Evolutionary conservation across 768 basidiomycete species (phyloP).

Genomic region (Leccinellum rugosiceps): DNA sequence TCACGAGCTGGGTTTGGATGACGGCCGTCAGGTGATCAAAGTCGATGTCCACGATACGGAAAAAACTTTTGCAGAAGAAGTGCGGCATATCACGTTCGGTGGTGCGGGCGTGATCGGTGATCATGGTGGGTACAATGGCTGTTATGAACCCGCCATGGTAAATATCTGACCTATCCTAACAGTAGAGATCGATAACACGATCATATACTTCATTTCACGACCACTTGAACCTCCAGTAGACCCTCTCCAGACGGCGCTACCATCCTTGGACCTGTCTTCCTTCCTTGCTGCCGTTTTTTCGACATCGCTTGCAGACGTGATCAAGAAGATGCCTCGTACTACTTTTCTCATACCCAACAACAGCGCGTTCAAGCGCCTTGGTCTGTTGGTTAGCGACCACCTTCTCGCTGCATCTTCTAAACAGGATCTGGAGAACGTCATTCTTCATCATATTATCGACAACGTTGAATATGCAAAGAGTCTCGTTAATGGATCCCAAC

Average conservation of each 20-base stretch:
- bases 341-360: constrained; percentile 89
- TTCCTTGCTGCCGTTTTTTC: constrained; percentile 92
- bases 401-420: constrained; percentile 77
- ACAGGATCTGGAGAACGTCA: constrained; percentile 74
- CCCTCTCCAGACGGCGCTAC: constrained; percentile 75
- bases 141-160: background rate
- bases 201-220: constrained; percentile 87
- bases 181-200: constrained; percentile 73
- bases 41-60: constrained; percentile 57
- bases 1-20: constrained; percentile 63
- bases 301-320: constrained; percentile 69
- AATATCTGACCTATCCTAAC: constrained; percentile 10
- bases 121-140: constrained; percentile 50
- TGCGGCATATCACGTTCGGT: constrained; percentile 70
- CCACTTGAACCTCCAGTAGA: constrained; percentile 82
- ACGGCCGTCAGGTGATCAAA: constrained; percentile 65
- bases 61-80: constrained; percentile 42
- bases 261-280: constrained; percentile 79
- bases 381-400: constrained; percentile 80
- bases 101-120: constrained; percentile 79
- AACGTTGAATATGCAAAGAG: constrained; percentile 69
- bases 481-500: constrained; percentile 61
- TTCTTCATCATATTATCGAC: constrained; percentile 83
- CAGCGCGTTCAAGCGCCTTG: constrained; percentile 82
- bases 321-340: constrained; percentile 63